These are phyloP conservation scores for Hypomyces rosellus DNA, from an alignment of 2,329 filamentous ascomycete species.

Conservation along the genomic window DNA sequence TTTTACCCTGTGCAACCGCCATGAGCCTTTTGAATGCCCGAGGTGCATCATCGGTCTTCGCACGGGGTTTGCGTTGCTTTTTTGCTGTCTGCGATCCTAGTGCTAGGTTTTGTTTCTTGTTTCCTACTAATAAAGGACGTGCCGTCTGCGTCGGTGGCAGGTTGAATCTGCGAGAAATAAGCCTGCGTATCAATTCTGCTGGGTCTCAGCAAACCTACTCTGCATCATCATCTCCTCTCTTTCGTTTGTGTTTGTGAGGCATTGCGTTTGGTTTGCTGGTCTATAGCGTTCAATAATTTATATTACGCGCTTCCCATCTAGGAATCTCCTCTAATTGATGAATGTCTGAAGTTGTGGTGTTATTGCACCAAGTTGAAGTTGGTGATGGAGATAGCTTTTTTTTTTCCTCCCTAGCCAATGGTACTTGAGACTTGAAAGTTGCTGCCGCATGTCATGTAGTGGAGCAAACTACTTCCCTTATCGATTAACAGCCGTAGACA, in stretches of 20 bases:
- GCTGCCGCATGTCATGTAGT: too few relatives aligned
- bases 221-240: constrained; percentile 45
- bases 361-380: too few relatives aligned
- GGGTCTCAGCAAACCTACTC: constrained; percentile 33
- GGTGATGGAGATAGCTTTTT: too few relatives aligned
- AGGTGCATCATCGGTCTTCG: constrained; percentile 68
- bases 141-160: constrained; percentile 45
- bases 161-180: constrained; percentile 36
- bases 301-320: too few relatives aligned
- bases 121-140: constrained; percentile 40
- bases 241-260: constrained; percentile 43
- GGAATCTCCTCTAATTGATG: too few relatives aligned
- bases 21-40: constrained; percentile 83
- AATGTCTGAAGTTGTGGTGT: too few relatives aligned
- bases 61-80: constrained; percentile 39
- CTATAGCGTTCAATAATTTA: too few relatives aligned
- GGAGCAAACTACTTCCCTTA: too few relatives aligned
- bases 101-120: constrained; percentile 11
- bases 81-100: constrained; percentile 36
- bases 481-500: too few relatives aligned
- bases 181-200: not conserved
- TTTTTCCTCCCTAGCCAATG: too few relatives aligned
- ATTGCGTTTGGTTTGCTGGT: not conserved
- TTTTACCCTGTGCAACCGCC: constrained; percentile 60
- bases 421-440: too few relatives aligned